These are phyloP conservation scores for Diplotaxis tenuifolia DNA, from an alignment of 345 rosid species.

Conservation along the genomic window DNA sequence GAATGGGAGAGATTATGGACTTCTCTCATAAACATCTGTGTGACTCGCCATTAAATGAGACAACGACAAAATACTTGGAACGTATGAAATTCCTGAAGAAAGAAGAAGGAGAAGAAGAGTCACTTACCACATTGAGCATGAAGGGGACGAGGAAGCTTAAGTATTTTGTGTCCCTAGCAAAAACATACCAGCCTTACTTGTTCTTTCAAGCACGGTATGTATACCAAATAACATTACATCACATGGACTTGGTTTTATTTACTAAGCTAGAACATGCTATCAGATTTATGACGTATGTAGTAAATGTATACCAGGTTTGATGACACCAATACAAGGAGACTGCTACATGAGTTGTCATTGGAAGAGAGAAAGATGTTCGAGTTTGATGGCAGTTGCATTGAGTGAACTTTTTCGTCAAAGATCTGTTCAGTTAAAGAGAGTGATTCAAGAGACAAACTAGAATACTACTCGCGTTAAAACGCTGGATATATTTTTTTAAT, in stretches of 20 bases:
- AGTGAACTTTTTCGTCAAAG: background rate
- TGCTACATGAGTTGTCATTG: background rate
- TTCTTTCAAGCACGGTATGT: conserved; percentile 22
- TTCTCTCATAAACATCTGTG: background rate
- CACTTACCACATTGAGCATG: background rate
- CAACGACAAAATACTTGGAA: background rate
- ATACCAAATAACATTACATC: background rate
- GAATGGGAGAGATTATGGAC: background rate
- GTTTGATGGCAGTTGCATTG: background rate
- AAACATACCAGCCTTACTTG: conserved; percentile 16
- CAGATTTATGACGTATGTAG: background rate
- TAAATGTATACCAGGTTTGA: background rate
- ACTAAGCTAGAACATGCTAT: background rate
- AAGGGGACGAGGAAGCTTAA: conserved; percentile 16
- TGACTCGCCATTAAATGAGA: conserved; percentile 2
- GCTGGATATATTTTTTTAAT: too few species aligned
- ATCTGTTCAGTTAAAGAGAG: background rate
- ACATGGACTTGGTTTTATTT: background rate
- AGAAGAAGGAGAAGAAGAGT: background rate
- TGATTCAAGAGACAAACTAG: too few species aligned
- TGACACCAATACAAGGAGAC: background rate
- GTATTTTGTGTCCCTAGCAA: conserved; percentile 16
- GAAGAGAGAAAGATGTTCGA: background rate
- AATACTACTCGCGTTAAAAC: too few species aligned
- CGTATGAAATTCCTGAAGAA: background rate